phyloP scores from a whole-genome alignment of 352 stramenopile species.

The Blastocystis hominis region DNA sequence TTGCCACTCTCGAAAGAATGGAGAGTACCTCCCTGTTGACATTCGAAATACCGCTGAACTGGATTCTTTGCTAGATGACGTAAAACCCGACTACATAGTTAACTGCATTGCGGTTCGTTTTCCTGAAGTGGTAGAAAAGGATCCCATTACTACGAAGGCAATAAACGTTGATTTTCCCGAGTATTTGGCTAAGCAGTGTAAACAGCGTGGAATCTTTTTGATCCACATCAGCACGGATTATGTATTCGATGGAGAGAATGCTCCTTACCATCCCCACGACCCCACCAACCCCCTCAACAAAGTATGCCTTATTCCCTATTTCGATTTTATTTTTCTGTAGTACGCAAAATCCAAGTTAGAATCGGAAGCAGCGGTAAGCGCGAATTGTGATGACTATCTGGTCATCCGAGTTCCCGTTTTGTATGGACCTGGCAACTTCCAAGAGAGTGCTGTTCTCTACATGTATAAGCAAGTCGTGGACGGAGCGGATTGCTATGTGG shows the following conservation, averaged over 20 bases:
- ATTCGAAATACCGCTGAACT: neutral
- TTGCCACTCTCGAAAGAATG: neutral
- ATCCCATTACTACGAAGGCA: neutral
- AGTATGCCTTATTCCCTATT: neutral
- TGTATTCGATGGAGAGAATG: neutral
- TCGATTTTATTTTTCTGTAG: neutral
- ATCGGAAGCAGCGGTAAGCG: neutral
- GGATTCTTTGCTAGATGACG: neutral
- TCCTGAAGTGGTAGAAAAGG: neutral
- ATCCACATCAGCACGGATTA: slow-evolving; percentile 4
- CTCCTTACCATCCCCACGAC: neutral
- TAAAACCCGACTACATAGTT: neutral
- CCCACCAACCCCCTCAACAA: neutral
- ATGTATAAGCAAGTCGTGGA: neutral
- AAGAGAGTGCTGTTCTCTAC: neutral
- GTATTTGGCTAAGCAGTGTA: neutral
- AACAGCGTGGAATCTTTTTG: neutral
- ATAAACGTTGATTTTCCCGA: neutral
- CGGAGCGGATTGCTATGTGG: neutral
- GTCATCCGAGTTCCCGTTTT: neutral
- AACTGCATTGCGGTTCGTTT: neutral
- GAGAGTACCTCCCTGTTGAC: neutral
- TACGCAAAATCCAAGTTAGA: neutral
- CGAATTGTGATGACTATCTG: neutral
- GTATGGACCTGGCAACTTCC: neutral